Base-by-base conservation (phyloP, 2,329 filamentous ascomycete genomes). In the Hymenotorrendiella dingleyae region DNA sequence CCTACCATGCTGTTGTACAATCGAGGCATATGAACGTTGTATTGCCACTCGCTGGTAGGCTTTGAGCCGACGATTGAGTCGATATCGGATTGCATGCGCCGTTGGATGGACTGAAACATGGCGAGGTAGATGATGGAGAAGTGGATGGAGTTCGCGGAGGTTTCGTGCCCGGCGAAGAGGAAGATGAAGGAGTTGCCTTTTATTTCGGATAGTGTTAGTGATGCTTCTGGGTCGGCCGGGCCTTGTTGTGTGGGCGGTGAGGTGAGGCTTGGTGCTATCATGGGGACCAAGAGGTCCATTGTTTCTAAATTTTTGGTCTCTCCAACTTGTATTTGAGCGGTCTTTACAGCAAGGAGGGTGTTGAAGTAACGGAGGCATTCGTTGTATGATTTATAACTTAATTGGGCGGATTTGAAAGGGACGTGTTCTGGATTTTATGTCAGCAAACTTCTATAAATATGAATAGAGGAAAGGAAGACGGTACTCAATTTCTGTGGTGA, bases 361-460 rank as follows among this genome's bases (percentile, higher is more conserved):
- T 66, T 61, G 66, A 76, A 73, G 54, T 76, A 76, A 46, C 66
- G 58, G 12, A 66, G 64, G 67, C 70, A 74, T 57, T 76, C 72
- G 2, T 49, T 49, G 26, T 64, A 66, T 10, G 69, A 64, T 38
- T 58, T 54, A 14, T 66, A 64, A 8, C 67, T 63, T 4, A 55
- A 55, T 27, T 65, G 16, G 63, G 43, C 68, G 67, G 1, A 64
- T 35, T 70, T 64, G 42, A 72, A 53, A 4, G 65, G 66, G 3
- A 63, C 62, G 32, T 52, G 4, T 46, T 48, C 52, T 52, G n/a
- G n/a, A 36, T 39, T 34, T 29, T 16, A 24, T 6, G 16, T 20
- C 23, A 43, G 24, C 20, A 26, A 28, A 8, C 5, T 43, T 9
- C 10, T 7, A 14, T 6, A 6, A 17, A 17, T 4, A 12, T 6